Evolutionary conservation across 1,139 yeast species (phyloP), one percentile per base, ranked within the genome.

Genomic region (Kodamaea arcana): DNA sequence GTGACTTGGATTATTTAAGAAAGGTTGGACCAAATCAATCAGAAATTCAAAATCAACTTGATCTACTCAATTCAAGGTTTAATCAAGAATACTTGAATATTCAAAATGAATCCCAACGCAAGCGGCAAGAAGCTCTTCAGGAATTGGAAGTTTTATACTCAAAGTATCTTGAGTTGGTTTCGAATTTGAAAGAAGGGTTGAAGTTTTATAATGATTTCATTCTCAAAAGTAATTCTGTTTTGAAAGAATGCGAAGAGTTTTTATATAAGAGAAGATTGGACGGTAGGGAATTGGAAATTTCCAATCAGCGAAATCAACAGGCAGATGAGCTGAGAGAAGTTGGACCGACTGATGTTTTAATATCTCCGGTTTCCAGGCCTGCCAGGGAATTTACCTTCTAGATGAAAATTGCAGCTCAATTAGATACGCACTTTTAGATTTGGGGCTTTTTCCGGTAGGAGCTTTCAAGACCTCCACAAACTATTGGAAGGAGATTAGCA

Each of bases 161-260:
- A 21, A 71, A 74, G 40, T 84, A 68, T 48, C 54, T 66, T 28
- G 87, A 80, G 46, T 62, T 86, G 6, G 55, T 72, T 15, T 61
- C 69, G 13, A 83, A 85, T 48, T 54, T 87, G 27, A 72, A 72
- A 26, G 85, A 83, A 46, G 97, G 95, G 0, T 52, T 76, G 0
- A 69, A 70, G 37, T 88, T 87, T 52, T 88, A 88, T 58, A 69
- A 69, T 33, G 83, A 80, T 36, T 75, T 86, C 40, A 61, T 75
- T 21, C 60, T 58, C 2, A 76, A 77, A 39, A 70, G 78, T 2
- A 62, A 65, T 24, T 62, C 49, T 2, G 72, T 81, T 12, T 56
- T 72, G 15, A 56, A 57, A 6, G 78, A 72, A 27, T 72, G 84
- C 45, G 80, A 76, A 31, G 66, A 64, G 13, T 82, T 64, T 52